Conservation (phyloP, 768 basidiomycete genomes). For the Pholiota microspora region DNA sequence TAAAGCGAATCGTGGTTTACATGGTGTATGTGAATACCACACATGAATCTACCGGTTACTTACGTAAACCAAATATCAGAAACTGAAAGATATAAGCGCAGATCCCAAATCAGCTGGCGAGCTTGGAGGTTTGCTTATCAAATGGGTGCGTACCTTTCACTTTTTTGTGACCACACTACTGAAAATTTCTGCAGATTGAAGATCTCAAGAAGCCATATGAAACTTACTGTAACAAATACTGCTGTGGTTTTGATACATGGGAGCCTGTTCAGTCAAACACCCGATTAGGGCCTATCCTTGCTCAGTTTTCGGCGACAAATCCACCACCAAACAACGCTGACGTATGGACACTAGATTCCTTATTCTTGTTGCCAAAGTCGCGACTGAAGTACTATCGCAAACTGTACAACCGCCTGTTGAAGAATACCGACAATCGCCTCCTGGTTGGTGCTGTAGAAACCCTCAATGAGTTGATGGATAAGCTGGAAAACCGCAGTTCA, state of each 20-base stretch:
- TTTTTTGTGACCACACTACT: constrained; percentile 12
- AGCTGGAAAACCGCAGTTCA: constrained; percentile 57
- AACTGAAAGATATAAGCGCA: constrained; percentile 91
- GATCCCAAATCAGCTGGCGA: constrained; percentile 92
- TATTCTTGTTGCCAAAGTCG: constrained; percentile 84
- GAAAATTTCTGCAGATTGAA: constrained; percentile 66
- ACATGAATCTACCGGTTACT: constrained; percentile 10
- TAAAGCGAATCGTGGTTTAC: constrained; percentile 82
- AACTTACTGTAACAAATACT: constrained; percentile 71
- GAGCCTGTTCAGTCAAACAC: constrained; percentile 74
- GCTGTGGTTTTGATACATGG: constrained; percentile 81
- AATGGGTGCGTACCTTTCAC: constrained; percentile 70
- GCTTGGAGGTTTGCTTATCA: constrained; percentile 92
- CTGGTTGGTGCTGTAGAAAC: constrained; percentile 79
- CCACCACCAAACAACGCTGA: constrained; percentile 46
- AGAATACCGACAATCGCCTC: constrained; percentile 86
- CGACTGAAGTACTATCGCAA: constrained; percentile 92
- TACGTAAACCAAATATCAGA: constrained; percentile 45
- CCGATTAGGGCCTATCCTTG: constrained; percentile 66
- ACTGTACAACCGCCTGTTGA: constrained; percentile 81
- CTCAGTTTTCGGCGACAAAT: constrained; percentile 60
- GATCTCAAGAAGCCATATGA: constrained; percentile 88
- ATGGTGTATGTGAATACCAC: constrained; percentile 51
- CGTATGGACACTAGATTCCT: constrained; percentile 80
- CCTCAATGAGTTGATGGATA: constrained; percentile 69